Conservation (phyloP, 768 basidiomycete species). For the Paxillus rubicundulus region DNA sequence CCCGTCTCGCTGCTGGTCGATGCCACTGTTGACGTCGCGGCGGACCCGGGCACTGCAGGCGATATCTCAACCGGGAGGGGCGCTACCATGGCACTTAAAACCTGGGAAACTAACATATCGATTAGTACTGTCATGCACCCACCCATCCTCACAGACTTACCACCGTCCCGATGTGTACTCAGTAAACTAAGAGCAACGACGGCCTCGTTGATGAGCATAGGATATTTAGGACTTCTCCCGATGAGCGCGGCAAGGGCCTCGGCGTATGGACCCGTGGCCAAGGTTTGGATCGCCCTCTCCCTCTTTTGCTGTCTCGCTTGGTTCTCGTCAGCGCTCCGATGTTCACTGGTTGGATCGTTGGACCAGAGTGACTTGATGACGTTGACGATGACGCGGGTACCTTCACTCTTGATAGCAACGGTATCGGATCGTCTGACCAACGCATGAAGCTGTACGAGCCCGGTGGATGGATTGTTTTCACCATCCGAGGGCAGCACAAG, state of each 20-base stretch:
- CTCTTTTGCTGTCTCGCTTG: conserved; percentile 47
- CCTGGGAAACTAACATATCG: conserved; percentile 50
- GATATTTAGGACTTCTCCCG: conserved; percentile 74
- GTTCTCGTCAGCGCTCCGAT: conserved; percentile 30
- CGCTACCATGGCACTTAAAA: conserved; percentile 56
- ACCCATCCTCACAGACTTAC: conserved; percentile 39
- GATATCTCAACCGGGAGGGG: conserved; percentile 45
- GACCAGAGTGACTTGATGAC: conserved; percentile 77
- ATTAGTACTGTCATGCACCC: conserved; percentile 3
- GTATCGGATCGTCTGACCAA: conserved; percentile 79
- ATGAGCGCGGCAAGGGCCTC: conserved; percentile 69
- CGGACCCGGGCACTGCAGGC: conserved; percentile 30
- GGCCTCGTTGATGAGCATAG: conserved; percentile 85
- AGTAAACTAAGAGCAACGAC: conserved; percentile 80
- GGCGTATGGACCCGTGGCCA: conserved; percentile 54
- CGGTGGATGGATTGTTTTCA: conserved; percentile 37
- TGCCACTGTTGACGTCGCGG: conserved; percentile 37
- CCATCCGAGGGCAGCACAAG: conserved; percentile 49
- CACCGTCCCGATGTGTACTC: conserved; percentile 60
- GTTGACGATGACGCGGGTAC: conserved; percentile 85
- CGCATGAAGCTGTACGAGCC: conserved; percentile 67
- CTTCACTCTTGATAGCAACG: conserved; percentile 82
- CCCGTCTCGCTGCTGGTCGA: conserved; percentile 44
- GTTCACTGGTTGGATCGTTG: conserved; percentile 37
- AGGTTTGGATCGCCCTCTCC: conserved; percentile 49